Evolutionary conservation across 768 basidiomycete species (phyloP), one percentile per base, ranked within the genome.

Genomic region (Boletus reticuloceps): DNA sequence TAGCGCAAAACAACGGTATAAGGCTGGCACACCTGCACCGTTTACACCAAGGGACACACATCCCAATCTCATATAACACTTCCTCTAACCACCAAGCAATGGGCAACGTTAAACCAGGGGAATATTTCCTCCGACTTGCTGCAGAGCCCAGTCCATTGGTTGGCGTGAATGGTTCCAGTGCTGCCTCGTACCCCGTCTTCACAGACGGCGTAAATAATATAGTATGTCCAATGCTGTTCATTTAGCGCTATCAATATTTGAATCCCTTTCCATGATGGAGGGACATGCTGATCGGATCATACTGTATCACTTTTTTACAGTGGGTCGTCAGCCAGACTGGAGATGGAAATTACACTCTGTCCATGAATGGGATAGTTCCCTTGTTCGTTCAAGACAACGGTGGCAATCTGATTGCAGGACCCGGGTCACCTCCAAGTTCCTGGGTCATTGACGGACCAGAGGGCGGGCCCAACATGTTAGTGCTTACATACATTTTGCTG

Each of bases 141-240:
- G 8, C 12, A 32, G 1, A 0, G 5, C 16, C 20, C 6, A 31
- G 5, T 6, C 46, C 16, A 22, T 32, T 14, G 17, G 17, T 27
- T 4, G 53, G 53, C 20, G 22, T 32, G 4, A 6, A 32, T 2
- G 27, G 27, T 29, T 9, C 1, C 27, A 27, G 27, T 27, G 27
- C 27, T 1, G 27, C 27, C 8, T 27, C 27, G 27, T 27, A 27
- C 27, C 27, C 27, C 13, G 39, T 50, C 31, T 6, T 34, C 31
- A 40, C 22, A 0, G 5, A 4, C 0, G 47, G 16, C 16, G 4
- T 3, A 0, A 14, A 10, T 1, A 32, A 5, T 3, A 20, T 27
- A 12, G 47, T 48, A 37, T 22, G 47, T 48, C 9, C 4, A 7
- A 13, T 17, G 4, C 14, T 25, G 20, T 25, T 37, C 34, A 4